Base-by-base conservation (phyloP, 257 asterid species). In the Plectranthus barbatus region DNA sequence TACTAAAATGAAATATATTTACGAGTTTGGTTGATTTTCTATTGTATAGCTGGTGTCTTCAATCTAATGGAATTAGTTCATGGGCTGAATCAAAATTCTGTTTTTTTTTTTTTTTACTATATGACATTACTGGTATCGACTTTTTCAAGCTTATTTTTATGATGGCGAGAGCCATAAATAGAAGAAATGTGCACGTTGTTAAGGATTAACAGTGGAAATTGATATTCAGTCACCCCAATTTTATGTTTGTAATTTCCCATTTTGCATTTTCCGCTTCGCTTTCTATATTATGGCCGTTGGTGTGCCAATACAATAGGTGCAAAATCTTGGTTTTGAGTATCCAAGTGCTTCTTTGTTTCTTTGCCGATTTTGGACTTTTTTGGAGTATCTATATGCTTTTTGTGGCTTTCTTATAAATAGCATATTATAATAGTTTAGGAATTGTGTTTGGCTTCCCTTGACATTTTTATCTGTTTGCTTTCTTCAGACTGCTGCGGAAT, bases 401-500 rank as follows among this genome's bases (percentile, higher is more conserved):
- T 52, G 58, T 19, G 24, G 18, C 42, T 33, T 26, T 31, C 5
- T 6, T 21, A 12, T 1, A 31, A 42, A 42, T n/a, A 36, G 47
- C 44, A 34, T 18, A 26, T 70, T 39, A 6, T 59, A 29, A 15
- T 45, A 49, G 47, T 23, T 40, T 19, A 18, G 18, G 15, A 40
- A 18, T 14, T 37, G 19, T 17, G 50, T 56, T 55, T 40, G 18
- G 59, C 20, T 64, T 39, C 9, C 29, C 20, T 44, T 7, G 17
- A 73, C 62, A 17, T 45, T 48, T 15, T 56, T 9, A 55, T 51
- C 67, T 60, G 6, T 15, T 62, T 26, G 61, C 12, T 57, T 49
- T 71, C 45, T 71, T 24, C 78, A 87, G 94, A 83, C 95, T 53
- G 94, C 95, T 52, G 95, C 94, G 45, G 95, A 87, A 67, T 87